A percentile compares a stretch with the other conserved stretches of the same genome.
These are phyloP conservation scores for Pyrenopolyporus hunteri DNA, from an alignment of 495 filamentous ascomycete genomes.

Conservation along the genomic window DNA sequence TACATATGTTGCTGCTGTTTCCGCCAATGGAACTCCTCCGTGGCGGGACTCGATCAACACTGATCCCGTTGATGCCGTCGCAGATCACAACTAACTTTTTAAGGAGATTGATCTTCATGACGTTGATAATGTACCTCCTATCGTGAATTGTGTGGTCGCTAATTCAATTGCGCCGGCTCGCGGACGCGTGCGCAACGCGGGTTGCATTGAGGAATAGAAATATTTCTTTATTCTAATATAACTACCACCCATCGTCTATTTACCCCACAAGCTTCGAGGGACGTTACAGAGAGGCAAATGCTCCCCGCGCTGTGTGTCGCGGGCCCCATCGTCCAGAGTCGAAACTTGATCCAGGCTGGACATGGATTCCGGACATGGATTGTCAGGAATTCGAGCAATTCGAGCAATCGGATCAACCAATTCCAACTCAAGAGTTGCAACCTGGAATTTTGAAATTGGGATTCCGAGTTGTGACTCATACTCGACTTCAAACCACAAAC, in stretches of 20 bases:
- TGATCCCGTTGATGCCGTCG: conserved; percentile 3
- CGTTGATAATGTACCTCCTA: too few relatives aligned
- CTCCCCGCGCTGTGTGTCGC: conserved; percentile 13
- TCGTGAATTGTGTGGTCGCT: conserved; percentile 4
- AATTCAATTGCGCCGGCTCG: conserved; percentile 18
- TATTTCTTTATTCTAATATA: not conserved
- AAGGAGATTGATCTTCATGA: too few relatives aligned
- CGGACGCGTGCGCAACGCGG: conserved; percentile 21
- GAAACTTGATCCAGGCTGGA: conserved; percentile 26
- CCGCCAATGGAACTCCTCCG: too few relatives aligned
- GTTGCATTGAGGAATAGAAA: conserved; percentile 8
- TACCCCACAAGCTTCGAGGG: conserved; percentile 24
- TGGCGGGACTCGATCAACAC: conserved; percentile 1
- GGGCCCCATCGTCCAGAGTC: conserved; percentile 12
- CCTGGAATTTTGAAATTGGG: conserved; percentile 5
- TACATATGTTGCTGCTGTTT: too few relatives aligned
- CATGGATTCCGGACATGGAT: not conserved
- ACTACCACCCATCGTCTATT: not conserved
- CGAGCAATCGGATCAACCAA: conserved; percentile 39
- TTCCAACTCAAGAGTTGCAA: conserved; percentile 23
- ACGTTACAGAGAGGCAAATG: conserved; percentile 1
- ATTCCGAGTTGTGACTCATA: conserved; percentile 30
- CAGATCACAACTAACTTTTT: too few relatives aligned
- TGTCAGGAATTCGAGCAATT: conserved; percentile 14
- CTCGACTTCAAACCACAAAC: conserved; percentile 4